Conservation (phyloP, 164 flowering plant species). For the Paratinospora sagittata region DNA sequence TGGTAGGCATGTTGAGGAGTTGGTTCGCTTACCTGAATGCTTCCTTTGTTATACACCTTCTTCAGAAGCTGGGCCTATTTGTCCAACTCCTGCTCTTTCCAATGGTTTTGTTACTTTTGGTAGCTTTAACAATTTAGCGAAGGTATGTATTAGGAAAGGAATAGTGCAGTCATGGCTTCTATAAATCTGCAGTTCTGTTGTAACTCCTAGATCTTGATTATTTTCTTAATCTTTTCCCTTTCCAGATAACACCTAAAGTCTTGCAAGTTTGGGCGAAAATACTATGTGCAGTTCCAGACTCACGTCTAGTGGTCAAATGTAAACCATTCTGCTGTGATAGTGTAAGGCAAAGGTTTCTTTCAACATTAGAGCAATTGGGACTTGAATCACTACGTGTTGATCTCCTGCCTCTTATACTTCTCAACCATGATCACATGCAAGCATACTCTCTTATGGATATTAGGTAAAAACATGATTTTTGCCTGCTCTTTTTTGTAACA, state of each 20-base stretch:
- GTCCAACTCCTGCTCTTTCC: conserved; percentile 78
- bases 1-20: conserved; percentile 92
- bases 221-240: not conserved
- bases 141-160: conserved; percentile 42
- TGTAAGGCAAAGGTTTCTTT: conserved; percentile 75
- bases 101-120: conserved; percentile 97
- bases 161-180: not conserved
- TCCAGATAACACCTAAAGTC: conserved; percentile 95
- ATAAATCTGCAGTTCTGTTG: not conserved
- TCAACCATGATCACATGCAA: conserved; percentile 99
- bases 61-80: conserved; percentile 90
- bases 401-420: conserved; percentile 91
- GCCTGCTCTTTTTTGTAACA: not conserved
- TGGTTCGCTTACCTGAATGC: conserved; percentile 76
- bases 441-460: conserved; percentile 96
- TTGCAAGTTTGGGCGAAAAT: conserved; percentile 96
- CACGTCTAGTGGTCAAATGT: conserved; percentile 95
- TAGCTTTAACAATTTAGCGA: conserved; percentile 95
- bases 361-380: conserved; percentile 86
- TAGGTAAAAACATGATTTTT: conserved; percentile 45
- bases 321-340: conserved; percentile 97
- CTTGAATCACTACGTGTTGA: conserved; percentile 92
- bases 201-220: not conserved
- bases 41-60: conserved; percentile 96
- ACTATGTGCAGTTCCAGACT: conserved; percentile 87